Conservation (phyloP, 441 rosid species). For the Erysimum cheiri region DNA sequence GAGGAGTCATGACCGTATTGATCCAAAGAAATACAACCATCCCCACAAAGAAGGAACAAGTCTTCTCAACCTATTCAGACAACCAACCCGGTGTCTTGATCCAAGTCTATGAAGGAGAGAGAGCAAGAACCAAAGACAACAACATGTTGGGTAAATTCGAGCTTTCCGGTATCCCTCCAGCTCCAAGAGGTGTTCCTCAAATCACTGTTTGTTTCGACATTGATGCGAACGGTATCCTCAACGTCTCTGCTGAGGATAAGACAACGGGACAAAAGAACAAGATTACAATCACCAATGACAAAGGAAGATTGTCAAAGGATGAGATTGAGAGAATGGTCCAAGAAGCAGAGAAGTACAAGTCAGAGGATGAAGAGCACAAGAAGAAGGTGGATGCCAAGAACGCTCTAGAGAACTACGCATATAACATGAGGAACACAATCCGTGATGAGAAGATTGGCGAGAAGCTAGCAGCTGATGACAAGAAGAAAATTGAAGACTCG, state of each 20-base stretch:
- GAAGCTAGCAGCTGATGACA: slow-evolving; percentile 53
- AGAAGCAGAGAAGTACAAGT: slow-evolving; percentile 71
- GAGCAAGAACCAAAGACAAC: slow-evolving; percentile 68
- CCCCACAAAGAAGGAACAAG: slow-evolving; percentile 68
- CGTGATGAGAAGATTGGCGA: slow-evolving; percentile 64
- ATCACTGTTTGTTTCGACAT: slow-evolving; percentile 70
- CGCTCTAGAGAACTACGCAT: slow-evolving; percentile 64
- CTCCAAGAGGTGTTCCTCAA: slow-evolving; percentile 67
- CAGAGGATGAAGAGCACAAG: slow-evolving; percentile 67
- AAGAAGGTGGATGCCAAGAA: slow-evolving; percentile 66
- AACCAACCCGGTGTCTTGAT: slow-evolving; percentile 66
- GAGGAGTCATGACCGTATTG: slow-evolving; percentile 61
- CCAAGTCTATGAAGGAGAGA: slow-evolving; percentile 72
- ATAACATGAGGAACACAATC: slow-evolving; percentile 70
- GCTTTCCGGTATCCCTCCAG: slow-evolving; percentile 67
- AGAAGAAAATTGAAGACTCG: slow-evolving; percentile 64
- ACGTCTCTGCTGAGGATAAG: slow-evolving; percentile 75
- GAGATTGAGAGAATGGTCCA: slow-evolving; percentile 72
- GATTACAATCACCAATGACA: slow-evolving; percentile 72
- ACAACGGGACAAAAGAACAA: slow-evolving; percentile 68
- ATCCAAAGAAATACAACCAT: slow-evolving; percentile 68
- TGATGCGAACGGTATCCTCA: slow-evolving; percentile 67
- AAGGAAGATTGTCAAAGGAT: slow-evolving; percentile 69
- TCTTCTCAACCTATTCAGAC: slow-evolving; percentile 63
- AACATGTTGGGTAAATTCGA: slow-evolving; percentile 65